Conservation (phyloP, 2,329 filamentous ascomycete species). For the Stromatinia cepivora region DNA sequence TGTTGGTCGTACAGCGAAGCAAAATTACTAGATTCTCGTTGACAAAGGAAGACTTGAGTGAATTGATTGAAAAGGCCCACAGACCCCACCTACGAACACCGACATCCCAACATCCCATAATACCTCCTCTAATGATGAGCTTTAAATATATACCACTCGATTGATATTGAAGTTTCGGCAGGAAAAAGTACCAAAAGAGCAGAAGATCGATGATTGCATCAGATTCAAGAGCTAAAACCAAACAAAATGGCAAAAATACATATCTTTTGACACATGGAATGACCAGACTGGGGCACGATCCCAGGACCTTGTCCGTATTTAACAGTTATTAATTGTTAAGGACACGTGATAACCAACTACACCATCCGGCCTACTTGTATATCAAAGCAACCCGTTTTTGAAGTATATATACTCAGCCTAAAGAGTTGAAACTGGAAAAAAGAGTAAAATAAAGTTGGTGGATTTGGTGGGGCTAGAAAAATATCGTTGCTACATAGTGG, state of each 20-base stretch:
- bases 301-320: conserved; percentile 19
- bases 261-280: accelerated
- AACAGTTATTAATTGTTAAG: neutral
- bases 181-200: neutral
- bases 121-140: neutral
- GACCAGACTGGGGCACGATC: conserved; percentile 13
- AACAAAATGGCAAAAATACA: neutral
- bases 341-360: conserved; percentile 21
- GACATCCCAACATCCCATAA: neutral
- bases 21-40: neutral
- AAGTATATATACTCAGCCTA: neutral
- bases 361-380: conserved; percentile 2
- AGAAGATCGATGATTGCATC: neutral
- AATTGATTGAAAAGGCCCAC: neutral
- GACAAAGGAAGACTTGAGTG: neutral
- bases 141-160: neutral
- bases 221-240: too few species aligned
- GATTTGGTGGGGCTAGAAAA: conserved; percentile 5
- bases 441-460: neutral
- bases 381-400: accelerated
- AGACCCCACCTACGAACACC: neutral
- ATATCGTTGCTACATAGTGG: neutral
- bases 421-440: neutral
- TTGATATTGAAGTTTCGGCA: too few species aligned
- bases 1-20: too few species aligned